Evolutionary conservation across 768 basidiomycete species (phyloP), one percentile per base, ranked within the genome.

Genomic region (Chalciporus pseudorubinellus): DNA sequence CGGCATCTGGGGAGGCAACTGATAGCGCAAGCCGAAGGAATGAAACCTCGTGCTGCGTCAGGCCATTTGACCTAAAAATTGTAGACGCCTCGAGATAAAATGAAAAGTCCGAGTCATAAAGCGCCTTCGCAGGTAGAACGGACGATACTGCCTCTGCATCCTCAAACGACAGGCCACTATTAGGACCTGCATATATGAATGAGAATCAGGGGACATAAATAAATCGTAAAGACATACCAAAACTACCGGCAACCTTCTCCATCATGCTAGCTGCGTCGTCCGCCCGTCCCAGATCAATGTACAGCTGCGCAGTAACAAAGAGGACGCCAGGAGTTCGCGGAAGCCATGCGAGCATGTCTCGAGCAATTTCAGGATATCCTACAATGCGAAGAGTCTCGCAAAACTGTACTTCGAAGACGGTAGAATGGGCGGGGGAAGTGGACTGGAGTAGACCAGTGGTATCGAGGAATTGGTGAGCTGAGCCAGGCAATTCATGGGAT

Each of bases 1-100:
- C 81, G 16, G 69, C 68, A 18, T 73, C 77, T 26, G 69, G 58
- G 18, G 79, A 75, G 6, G 83, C 83, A 45, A 79, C 78, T n/a
- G 87, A 85, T 52, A 97, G 77, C 10, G 95, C 92, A 29, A 92
- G 74, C 57, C 85, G 82, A 42, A 87, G 81, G 65, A 95, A 98
- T 20, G 71, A 67, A 28, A 89, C 81, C 59, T 92, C 86, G 26
- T 87, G 75, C 20, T 73, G 73, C 26, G 84, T 74, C 46, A 80
- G 67, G 28, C 71, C 72, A 20, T 72, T 74, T 43, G 77, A 71
- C 59, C 83, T 87, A 74, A 92, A 97, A 10, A 95, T 71, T n/a
- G 77, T 70, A 16, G 86, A 81, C 33, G 81, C 79, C 67, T 93
- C 90, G 24, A 84, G 69, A 71, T 93, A 94, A 73, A 89, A 95